Conservation (phyloP, 306 rosid species). For the Corylus heterophylla region DNA sequence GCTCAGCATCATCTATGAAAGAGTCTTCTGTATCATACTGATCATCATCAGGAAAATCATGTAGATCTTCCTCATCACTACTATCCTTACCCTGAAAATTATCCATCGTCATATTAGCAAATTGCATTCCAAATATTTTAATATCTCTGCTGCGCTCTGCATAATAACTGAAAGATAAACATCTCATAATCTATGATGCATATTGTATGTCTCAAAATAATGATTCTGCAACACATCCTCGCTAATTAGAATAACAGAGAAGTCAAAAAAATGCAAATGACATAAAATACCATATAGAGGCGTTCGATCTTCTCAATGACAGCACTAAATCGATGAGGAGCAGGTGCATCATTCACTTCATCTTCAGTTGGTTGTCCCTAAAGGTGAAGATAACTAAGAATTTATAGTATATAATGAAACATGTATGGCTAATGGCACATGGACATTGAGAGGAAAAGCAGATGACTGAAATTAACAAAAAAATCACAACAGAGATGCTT, state of each 20-base stretch:
- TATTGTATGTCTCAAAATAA: not conserved
- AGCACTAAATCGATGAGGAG: conserved; percentile 91
- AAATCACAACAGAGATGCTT: not conserved
- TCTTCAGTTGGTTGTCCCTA: conserved; percentile 66
- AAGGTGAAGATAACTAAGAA: conserved; percentile 8
- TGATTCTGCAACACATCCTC: not conserved
- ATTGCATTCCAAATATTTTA: not conserved
- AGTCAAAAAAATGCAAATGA: not conserved
- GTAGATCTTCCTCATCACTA: conserved; percentile 84
- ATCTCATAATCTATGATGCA: conserved; percentile 16
- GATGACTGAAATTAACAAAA: not conserved
- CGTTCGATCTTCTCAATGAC: conserved; percentile 98
- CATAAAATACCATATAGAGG: conserved; percentile 70
- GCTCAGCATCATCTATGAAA: conserved; percentile 93
- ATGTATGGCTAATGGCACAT: not conserved
- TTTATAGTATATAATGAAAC: not conserved
- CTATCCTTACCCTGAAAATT: conserved; percentile 87
- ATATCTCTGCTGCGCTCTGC: not conserved
- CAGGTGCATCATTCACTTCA: conserved; percentile 68
- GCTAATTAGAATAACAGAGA: not conserved
- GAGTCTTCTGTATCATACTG: conserved; percentile 99
- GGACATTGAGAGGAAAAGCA: not conserved
- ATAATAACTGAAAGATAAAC: not conserved
- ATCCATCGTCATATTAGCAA: conserved; percentile 13
- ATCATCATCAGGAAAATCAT: conserved; percentile 85